Percentiles rank a stretch among this genome's conserved stretches.
phyloP scores from a whole-genome alignment of 2,329 filamentous ascomycete genomes.

The Ceratocystis ficicola region DNA sequence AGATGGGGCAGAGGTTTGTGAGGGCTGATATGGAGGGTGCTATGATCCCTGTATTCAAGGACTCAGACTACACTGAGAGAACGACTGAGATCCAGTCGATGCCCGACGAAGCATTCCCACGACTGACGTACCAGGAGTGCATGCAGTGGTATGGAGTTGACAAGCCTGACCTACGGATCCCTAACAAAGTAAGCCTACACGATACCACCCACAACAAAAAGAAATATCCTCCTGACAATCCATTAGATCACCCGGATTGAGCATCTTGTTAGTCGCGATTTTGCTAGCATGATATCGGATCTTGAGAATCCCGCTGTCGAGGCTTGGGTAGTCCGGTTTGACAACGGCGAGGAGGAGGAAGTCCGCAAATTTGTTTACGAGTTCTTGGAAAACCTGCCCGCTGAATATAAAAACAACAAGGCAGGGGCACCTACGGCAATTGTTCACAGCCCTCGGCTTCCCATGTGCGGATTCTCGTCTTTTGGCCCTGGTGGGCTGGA shows the following conservation, averaged over 20 bases:
- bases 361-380: constrained; percentile 50
- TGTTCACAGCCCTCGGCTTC: constrained; percentile 59
- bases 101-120: constrained; percentile 39
- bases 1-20: constrained; percentile 35
- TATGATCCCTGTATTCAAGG: constrained; percentile 26
- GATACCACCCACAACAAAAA: not conserved
- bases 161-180: constrained; percentile 79
- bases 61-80: constrained; percentile 15
- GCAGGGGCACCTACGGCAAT: constrained; percentile 73
- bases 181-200: constrained; percentile 42
- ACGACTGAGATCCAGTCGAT: constrained; percentile 13
- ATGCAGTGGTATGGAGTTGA: constrained; percentile 78
- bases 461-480: constrained; percentile 62
- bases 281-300: constrained; percentile 63
- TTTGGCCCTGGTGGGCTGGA: constrained; percentile 42
- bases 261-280: constrained; percentile 47
- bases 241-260: constrained; percentile 54
- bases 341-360: constrained; percentile 37
- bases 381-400: constrained; percentile 57
- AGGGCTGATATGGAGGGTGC: constrained; percentile 27
- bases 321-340: constrained; percentile 54
- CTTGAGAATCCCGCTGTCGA: constrained; percentile 61
- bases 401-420: constrained; percentile 51
- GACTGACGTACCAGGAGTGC: constrained; percentile 59
- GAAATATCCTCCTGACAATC: constrained; percentile 16